These are phyloP conservation scores for Chaetoceros tenuissimus DNA, from an alignment of 108 stramenopile genomes.

Conservation along the genomic window DNA sequence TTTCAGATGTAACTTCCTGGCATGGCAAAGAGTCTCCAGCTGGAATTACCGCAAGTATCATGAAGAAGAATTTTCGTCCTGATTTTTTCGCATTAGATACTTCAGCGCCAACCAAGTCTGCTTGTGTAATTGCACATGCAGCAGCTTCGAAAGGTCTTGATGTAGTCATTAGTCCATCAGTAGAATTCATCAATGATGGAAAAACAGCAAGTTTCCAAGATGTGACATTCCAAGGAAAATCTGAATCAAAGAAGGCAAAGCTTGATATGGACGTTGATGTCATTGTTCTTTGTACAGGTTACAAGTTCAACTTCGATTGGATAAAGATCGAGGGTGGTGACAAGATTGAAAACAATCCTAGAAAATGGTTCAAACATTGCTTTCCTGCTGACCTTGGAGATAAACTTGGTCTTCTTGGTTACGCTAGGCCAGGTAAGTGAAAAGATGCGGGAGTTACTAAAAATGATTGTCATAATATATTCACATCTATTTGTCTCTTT, in stretches of 20 bases:
- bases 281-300: neutral
- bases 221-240: neutral
- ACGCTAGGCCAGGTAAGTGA: neutral
- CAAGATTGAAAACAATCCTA: neutral
- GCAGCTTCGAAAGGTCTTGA: neutral
- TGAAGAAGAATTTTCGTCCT: too few relatives aligned
- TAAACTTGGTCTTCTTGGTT: neutral
- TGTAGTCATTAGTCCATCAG: neutral
- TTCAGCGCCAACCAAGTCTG: neutral
- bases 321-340: neutral
- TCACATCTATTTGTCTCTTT: too few relatives aligned
- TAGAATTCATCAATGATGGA: neutral
- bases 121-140: neutral
- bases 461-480: too few relatives aligned
- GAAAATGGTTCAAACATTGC: slow-evolving; percentile 7
- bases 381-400: neutral
- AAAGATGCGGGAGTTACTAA: too few relatives aligned
- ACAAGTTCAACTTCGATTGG: neutral
- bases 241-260: neutral
- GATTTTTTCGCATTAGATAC: neutral
- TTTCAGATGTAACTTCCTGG: too few relatives aligned
- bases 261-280: neutral
- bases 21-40: too few relatives aligned
- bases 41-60: too few relatives aligned
- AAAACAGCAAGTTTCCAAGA: neutral